Base-by-base conservation (phyloP, 2,329 filamentous ascomycete species). In the Neoascochyta sp. region DNA sequence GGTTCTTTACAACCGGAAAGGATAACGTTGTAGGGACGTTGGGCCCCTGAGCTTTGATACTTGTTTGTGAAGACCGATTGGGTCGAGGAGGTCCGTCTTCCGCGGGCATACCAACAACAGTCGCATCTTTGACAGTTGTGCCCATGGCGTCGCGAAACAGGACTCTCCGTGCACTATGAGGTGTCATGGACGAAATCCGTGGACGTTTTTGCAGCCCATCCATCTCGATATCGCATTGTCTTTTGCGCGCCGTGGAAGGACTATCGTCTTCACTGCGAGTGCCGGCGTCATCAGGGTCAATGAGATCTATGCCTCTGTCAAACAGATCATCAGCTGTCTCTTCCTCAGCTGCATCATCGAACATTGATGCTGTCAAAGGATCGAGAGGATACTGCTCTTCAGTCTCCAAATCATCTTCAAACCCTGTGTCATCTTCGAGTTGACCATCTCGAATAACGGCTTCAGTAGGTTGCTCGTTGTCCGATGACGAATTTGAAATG, bases 1-100 rank as follows among this genome's bases (percentile, higher is more conserved):
- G 75, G 45, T 90, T 78, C 62, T 94, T 93, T 13, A 90, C 84
- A 9, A 88, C 75, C 2, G 82, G 75, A 50, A 87, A 93, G 16
- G 71, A 73, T 15, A 87, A 66, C 13, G 68, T 71, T 3, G 40
- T 70, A 51, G 43, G 64, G 57, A 43, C 64, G 41, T 58, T 46
- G 13, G 34, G 30, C 5, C 54, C 54, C 27, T 56, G 62, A 11
- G 62, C 54, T 46, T 62, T 68, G 50, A 50, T 52, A 31, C 55
- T 60, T 17, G 52, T 47, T 41, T 73, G 68, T 4, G 65, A 67
- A 4, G 49, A 52, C 36, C 50, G 60, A 27, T 43, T 50, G 10
- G 32, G 29, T 24, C 24, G 43, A 23, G 41, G 31, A 9, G 16
- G 18, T 9, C 32, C 39, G 19, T 52, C 37, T 4, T 43, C 23